These are phyloP conservation scores for Fusarium caatingaense DNA, from an alignment of 2,329 filamentous ascomycete genomes.

Conservation along the genomic window DNA sequence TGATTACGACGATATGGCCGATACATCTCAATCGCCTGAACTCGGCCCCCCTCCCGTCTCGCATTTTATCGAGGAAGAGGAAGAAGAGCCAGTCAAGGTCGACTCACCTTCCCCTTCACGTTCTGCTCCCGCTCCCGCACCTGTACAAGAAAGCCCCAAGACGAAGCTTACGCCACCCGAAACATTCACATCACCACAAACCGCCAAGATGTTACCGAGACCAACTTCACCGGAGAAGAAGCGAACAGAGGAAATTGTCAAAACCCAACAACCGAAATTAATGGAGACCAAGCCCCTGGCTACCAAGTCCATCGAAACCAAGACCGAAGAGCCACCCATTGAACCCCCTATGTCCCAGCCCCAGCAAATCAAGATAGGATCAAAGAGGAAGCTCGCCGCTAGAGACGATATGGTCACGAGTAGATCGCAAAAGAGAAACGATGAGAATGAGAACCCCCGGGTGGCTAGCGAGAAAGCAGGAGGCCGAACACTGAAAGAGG, in stretches of 20 bases:
- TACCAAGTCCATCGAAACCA: conserved; percentile 17
- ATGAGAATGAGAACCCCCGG: conserved; percentile 48
- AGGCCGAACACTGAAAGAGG: conserved; percentile 60
- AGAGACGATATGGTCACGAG: conserved; percentile 63
- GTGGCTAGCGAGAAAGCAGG: conserved; percentile 51
- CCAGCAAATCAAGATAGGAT: conserved; percentile 57
- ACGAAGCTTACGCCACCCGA: conserved; percentile 48
- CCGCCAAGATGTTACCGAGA: conserved; percentile 31
- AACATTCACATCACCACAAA: conserved; percentile 47
- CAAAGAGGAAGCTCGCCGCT: conserved; percentile 69
- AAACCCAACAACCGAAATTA: conserved; percentile 2
- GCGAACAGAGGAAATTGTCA: conserved; percentile 10
- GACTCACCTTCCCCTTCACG: conserved; percentile 57
- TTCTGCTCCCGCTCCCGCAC: conserved; percentile 18
- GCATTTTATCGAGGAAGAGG: conserved; percentile 66
- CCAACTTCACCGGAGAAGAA: conserved; percentile 48
- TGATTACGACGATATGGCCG: conserved; percentile 58
- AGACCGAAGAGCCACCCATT: background rate
- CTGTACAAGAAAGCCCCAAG: conserved; percentile 40
- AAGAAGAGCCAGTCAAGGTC: conserved; percentile 65
- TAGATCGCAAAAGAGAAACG: conserved; percentile 39
- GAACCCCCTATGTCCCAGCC: conserved; percentile 33
- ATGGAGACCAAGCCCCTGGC: background rate
- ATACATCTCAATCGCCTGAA: conserved; percentile 72
- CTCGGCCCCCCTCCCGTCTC: conserved; percentile 73